Percentiles rank a stretch among this genome's conserved stretches.
Conservation (phyloP, 2,329 filamentous ascomycete species). For the Claviceps sp. region DNA sequence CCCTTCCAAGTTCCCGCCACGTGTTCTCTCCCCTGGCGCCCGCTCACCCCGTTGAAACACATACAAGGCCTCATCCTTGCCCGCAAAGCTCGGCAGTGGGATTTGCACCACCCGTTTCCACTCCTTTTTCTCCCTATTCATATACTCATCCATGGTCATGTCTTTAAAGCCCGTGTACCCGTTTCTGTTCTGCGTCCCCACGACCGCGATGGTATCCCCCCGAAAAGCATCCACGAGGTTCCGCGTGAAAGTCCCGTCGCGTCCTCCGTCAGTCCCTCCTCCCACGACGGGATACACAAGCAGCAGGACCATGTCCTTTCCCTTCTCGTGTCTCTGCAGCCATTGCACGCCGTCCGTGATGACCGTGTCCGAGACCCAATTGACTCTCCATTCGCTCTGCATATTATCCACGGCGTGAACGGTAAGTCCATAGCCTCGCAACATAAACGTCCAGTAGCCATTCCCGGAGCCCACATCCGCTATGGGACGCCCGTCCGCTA, state of each 20-base stretch:
- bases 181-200: conserved; percentile 61
- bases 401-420: conserved; percentile 53
- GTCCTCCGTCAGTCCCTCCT: conserved; percentile 46
- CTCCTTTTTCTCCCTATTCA: conserved; percentile 39
- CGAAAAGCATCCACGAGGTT: conserved; percentile 45
- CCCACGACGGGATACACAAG: conserved; percentile 63
- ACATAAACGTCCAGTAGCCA: conserved; percentile 64
- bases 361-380: conserved; percentile 56
- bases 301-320: conserved; percentile 45
- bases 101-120: conserved; percentile 52
- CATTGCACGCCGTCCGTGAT: conserved; percentile 46
- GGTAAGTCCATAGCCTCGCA: conserved; percentile 42
- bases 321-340: conserved; percentile 34
- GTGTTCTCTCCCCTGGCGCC: conserved; percentile 12
- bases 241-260: conserved; percentile 49
- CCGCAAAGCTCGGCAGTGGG: conserved; percentile 59
- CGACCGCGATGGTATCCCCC: conserved; percentile 54
- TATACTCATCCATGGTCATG: conserved; percentile 52
- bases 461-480: conserved; percentile 59
- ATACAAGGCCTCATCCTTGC: conserved; percentile 64
- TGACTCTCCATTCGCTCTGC: conserved; percentile 52
- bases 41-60: conserved; percentile 43
- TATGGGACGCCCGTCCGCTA: conserved; percentile 40
- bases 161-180: conserved; percentile 58
- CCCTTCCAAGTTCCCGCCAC: no score